Conservation (phyloP, 2,329 filamentous ascomycete genomes). For the Coniochaeta ligniaria region DNA sequence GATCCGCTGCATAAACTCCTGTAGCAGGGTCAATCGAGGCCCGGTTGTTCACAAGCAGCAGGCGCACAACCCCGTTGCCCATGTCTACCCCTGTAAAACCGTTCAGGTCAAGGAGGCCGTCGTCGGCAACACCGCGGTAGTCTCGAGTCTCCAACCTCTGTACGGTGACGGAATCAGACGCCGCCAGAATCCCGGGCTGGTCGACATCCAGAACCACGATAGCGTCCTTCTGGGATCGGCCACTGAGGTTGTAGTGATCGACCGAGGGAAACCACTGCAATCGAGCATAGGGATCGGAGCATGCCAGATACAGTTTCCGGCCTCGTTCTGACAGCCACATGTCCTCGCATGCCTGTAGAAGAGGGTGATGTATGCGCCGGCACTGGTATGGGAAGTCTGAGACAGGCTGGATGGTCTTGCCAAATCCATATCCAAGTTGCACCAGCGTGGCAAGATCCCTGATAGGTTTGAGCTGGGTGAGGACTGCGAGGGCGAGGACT, state of each 20-base stretch:
- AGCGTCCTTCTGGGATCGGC: slow-evolving; percentile 18
- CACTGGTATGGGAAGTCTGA: slow-evolving; percentile 19
- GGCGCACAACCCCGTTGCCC: slow-evolving; percentile 9
- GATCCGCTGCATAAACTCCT: slow-evolving; percentile 9
- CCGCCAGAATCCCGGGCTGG: slow-evolving; percentile 7
- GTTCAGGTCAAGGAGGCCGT: slow-evolving; percentile 20
- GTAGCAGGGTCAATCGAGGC: slow-evolving; percentile 16
- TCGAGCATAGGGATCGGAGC: slow-evolving; percentile 14
- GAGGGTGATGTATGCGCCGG: slow-evolving; percentile 17
- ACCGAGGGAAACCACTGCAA: slow-evolving; percentile 16
- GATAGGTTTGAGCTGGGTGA: background rate
- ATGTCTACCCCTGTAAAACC: slow-evolving; percentile 22
- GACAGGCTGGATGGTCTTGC: background rate
- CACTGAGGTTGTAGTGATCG: slow-evolving; percentile 10
- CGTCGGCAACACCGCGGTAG: slow-evolving; percentile 21
- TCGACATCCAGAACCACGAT: slow-evolving; percentile 23
- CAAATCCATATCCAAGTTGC: background rate
- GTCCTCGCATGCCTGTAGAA: slow-evolving; percentile 22
- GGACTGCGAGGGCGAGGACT: background rate
- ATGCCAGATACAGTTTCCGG: slow-evolving; percentile 22
- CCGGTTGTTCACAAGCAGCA: slow-evolving; percentile 17
- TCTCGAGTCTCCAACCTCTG: slow-evolving; percentile 17
- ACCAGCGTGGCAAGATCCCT: background rate
- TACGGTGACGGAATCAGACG: slow-evolving; percentile 9
- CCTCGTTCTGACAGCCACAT: slow-evolving; percentile 22